Evolutionary conservation across 495 filamentous ascomycete genomes (phyloP).

Genomic region (Xylaria flabelliformis): DNA sequence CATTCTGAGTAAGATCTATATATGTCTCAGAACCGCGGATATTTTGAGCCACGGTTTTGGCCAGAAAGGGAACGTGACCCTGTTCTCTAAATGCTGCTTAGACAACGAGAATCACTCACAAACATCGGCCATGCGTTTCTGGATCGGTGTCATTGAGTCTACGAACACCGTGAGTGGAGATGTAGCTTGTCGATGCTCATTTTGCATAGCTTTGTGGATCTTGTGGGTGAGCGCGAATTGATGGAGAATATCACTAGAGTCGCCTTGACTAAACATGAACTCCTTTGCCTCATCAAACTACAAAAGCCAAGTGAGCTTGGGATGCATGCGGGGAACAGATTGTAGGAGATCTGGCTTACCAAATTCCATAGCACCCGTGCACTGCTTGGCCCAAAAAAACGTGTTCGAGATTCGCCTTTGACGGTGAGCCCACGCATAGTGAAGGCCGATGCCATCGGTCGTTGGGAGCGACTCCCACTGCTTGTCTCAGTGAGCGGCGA

Average conservation of each 20-base stretch:
- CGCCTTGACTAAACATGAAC: slow-evolving; percentile 41
- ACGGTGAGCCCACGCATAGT: slow-evolving; percentile 44
- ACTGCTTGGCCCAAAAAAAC: slow-evolving; percentile 43
- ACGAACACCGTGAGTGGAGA: slow-evolving; percentile 47
- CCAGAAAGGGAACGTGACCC: not conserved
- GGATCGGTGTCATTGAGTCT: slow-evolving; percentile 49
- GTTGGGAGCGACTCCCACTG: slow-evolving; percentile 24
- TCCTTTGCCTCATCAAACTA: slow-evolving; percentile 50
- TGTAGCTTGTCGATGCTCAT: slow-evolving; percentile 41
- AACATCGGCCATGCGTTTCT: slow-evolving; percentile 50
- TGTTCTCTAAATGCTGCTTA: not conserved
- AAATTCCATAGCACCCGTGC: slow-evolving; percentile 44
- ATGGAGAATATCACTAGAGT: slow-evolving; percentile 37
- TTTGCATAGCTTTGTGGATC: slow-evolving; percentile 42
- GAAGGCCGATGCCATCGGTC: slow-evolving; percentile 35
- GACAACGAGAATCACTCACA: not conserved
- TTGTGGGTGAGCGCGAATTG: slow-evolving; percentile 41
- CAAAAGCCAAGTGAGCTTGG: slow-evolving; percentile 20
- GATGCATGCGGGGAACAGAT: not conserved
- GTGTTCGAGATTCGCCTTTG: slow-evolving; percentile 42
- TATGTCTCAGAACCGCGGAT: not conserved
- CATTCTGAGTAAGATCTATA: not conserved
- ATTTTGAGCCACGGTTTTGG: not conserved
- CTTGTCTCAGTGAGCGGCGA: slow-evolving; percentile 33
- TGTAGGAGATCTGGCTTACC: slow-evolving; percentile 34